phyloP scores from a whole-genome alignment of 2,329 filamentous ascomycete species.

The Sordariomycetes sp. region DNA sequence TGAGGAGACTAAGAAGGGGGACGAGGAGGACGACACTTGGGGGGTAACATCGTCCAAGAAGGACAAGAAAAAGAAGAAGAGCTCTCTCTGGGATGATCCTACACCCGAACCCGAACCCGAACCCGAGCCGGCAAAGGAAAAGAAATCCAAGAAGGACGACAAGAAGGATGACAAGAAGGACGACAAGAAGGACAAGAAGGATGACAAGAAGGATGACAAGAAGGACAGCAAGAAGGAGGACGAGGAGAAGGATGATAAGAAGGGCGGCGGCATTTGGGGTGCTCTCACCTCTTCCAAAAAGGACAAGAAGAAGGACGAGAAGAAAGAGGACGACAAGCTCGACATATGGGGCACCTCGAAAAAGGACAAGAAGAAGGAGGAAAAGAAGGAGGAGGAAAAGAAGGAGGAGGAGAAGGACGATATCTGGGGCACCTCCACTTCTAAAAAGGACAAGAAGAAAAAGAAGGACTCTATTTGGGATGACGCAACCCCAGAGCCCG shows the following conservation, averaged over 20 bases:
- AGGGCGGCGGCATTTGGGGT: not conserved
- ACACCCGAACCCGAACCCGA: conserved; percentile 8
- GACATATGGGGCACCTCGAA: conserved; percentile 10
- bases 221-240: not conserved
- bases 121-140: conserved; percentile 13
- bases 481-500: conserved; percentile 9
- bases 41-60: conserved; percentile 13
- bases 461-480: conserved; percentile 16
- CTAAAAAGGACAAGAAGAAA: conserved; percentile 26
- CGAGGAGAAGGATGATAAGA: conserved; percentile 7
- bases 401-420: conserved; percentile 10
- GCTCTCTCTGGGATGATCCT: conserved; percentile 11
- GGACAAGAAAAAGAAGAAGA: conserved; percentile 22
- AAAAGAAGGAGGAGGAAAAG: conserved; percentile 7
- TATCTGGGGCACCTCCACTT: conserved; percentile 11
- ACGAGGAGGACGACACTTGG: conserved; percentile 8
- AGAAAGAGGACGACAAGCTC: conserved; percentile 9
- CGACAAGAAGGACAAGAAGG: conserved; percentile 16
- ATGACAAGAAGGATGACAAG: conserved; percentile 23
- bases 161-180: not conserved
- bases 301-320: conserved; percentile 22
- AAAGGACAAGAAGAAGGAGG: conserved; percentile 19
- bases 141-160: conserved; percentile 8
- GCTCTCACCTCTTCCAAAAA: conserved; percentile 15
- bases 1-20: conserved; percentile 21